A percentile compares a stretch with the other conserved stretches of the same genome.
phyloP scores from a whole-genome alignment of 371 early-diverging fungal species.

The Lichtheimia hyalospora region DNA sequence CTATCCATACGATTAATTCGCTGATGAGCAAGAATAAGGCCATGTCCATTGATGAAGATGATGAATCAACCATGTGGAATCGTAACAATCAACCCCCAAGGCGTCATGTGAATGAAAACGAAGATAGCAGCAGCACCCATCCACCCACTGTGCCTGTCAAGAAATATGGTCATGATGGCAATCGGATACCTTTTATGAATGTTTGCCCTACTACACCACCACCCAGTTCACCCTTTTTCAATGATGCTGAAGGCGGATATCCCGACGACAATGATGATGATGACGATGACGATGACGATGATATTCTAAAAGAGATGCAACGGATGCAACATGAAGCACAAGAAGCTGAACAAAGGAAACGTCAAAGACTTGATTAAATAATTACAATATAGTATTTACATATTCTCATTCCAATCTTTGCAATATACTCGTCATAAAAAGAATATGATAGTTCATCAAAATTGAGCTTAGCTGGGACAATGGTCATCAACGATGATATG shows the following conservation, averaged over 20 bases:
- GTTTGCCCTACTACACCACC: not conserved
- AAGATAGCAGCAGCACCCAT: not conserved
- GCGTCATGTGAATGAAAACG: not conserved
- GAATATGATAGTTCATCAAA: too few species aligned
- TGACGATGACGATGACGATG: not conserved
- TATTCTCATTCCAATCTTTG: too few species aligned
- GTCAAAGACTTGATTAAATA: not conserved
- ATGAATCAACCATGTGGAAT: not conserved
- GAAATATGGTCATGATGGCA: not conserved
- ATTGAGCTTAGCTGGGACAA: too few species aligned
- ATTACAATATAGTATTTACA: too few species aligned
- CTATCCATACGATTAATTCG: conserved; percentile 10
- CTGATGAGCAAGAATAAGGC: conserved; percentile 2
- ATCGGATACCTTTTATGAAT: conserved; percentile 1
- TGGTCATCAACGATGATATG: too few species aligned
- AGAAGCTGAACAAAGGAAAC: not conserved
- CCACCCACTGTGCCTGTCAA: not conserved
- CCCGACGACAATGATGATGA: not conserved
- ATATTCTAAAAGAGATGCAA: not conserved
- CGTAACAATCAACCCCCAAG: not conserved
- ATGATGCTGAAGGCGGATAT: not conserved
- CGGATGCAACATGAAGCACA: not conserved
- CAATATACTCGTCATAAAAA: too few species aligned
- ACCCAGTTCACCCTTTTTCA: not conserved
- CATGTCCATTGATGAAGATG: conserved; percentile 5